Evolutionary conservation across 1,284 basidiomycete genomes (phyloP).

Genomic region (Fomitiporia mediterranea): DNA sequence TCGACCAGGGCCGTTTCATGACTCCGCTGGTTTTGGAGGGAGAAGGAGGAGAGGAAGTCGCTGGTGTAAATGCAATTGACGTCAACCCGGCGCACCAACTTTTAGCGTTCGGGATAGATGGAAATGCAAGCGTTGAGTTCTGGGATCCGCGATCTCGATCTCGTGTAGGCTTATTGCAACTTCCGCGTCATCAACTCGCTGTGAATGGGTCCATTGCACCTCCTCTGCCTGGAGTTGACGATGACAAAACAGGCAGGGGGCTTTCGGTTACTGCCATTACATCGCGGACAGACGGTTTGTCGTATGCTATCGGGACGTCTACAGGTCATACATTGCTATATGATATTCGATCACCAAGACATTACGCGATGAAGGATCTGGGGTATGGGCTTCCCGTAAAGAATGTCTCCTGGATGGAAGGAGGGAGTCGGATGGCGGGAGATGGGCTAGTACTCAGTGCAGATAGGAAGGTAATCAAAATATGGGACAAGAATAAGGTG

Average conservation of each 20-base stretch:
- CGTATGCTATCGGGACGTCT: slow-evolving; percentile 91
- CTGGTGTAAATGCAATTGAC: slow-evolving; percentile 89
- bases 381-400: slow-evolving; percentile 94
- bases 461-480: slow-evolving; percentile 93
- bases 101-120: slow-evolving; percentile 85
- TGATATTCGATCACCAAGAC: slow-evolving; percentile 82
- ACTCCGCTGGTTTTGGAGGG: slow-evolving; percentile 65
- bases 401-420: slow-evolving; percentile 87
- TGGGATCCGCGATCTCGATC: slow-evolving; percentile 93
- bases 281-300: slow-evolving; percentile 83
- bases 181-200: slow-evolving; percentile 63
- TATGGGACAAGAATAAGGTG: slow-evolving; percentile 86
- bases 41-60: slow-evolving; percentile 50
- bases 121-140: slow-evolving; percentile 84
- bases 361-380: slow-evolving; percentile 92
- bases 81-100: slow-evolving; percentile 94
- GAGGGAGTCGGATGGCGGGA: slow-evolving; percentile 75
- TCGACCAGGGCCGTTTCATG: slow-evolving; percentile 94
- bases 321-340: slow-evolving; percentile 94
- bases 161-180: slow-evolving; percentile 69
- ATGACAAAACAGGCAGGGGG: slow-evolving; percentile 29
- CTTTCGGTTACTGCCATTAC: slow-evolving; percentile 83
- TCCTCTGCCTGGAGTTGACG: slow-evolving; percentile 42
- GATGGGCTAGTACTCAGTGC: slow-evolving; percentile 86
- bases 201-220: slow-evolving; percentile 38